Percentiles rank a stretch among this genome's conserved stretches.
Conservation (phyloP, 306 rosid genomes). For the Cicer pinnatifidum region DNA sequence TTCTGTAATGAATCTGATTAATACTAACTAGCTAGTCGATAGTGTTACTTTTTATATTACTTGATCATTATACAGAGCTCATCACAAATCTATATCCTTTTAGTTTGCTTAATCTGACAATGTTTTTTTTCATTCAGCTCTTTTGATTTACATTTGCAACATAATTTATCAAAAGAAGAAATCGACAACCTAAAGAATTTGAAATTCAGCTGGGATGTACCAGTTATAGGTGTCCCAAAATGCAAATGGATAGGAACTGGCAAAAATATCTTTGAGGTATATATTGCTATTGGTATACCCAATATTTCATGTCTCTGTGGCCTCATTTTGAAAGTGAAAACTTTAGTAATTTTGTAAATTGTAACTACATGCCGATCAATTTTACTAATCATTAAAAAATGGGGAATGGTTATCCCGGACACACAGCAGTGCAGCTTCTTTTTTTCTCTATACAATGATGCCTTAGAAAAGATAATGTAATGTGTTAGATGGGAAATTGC, state of each 20-base stretch:
- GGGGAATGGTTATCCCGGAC: conserved; percentile 26
- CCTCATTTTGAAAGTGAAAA: conserved; percentile 29
- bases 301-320: conserved; percentile 21
- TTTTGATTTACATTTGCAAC: conserved; percentile 68
- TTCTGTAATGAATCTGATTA: neutral
- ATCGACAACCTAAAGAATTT: conserved; percentile 55
- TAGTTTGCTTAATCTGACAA: conserved; percentile 26
- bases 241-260: conserved; percentile 90
- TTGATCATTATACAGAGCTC: conserved; percentile 20
- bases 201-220: conserved; percentile 75
- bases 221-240: conserved; percentile 73
- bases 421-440: neutral
- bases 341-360: conserved; percentile 19
- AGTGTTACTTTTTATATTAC: conserved; percentile 17
- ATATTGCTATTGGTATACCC: conserved; percentile 20
- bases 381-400: conserved; percentile 20
- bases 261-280: conserved; percentile 73
- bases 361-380: conserved; percentile 13
- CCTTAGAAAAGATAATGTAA: conserved; percentile 31
- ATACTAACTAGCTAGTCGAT: neutral
- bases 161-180: conserved; percentile 69
- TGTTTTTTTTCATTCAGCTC: conserved; percentile 55
- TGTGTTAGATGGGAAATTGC: conserved; percentile 14
- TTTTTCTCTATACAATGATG: neutral
- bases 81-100: neutral